Percentiles rank a stretch among this genome's conserved stretches.
Conservation (phyloP, 352 stramenopile genomes). For the Aphanomyces euteiches region DNA sequence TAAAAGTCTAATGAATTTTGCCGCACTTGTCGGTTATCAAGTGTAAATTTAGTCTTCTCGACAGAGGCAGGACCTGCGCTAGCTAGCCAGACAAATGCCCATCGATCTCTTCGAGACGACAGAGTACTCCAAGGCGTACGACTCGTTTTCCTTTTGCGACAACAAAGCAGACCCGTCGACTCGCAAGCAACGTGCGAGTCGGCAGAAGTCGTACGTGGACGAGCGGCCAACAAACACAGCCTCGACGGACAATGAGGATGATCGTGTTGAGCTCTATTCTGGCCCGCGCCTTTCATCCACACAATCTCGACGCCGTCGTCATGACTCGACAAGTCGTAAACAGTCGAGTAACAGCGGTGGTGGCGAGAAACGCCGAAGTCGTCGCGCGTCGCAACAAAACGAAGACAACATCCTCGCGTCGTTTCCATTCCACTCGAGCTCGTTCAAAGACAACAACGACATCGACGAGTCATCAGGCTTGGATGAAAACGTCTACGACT, state of each 20-base stretch:
- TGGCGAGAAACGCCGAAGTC: too few species aligned
- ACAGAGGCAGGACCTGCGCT: not conserved
- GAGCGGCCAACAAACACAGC: not conserved
- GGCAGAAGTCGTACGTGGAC: not conserved
- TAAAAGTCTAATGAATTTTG: too few species aligned
- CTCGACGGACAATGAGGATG: not conserved
- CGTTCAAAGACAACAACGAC: conserved; percentile 29
- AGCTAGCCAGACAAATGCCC: not conserved
- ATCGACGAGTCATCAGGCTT: not conserved
- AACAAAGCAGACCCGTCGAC: not conserved
- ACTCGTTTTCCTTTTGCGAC: conserved; percentile 17
- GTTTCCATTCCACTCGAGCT: conserved; percentile 30
- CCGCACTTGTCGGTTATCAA: not conserved
- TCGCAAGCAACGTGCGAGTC: not conserved
- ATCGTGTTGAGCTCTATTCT: conserved; percentile 3
- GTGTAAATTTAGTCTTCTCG: not conserved
- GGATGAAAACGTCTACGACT: conserved; percentile 28
- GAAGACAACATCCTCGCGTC: conserved; percentile 25
- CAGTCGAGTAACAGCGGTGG: conserved; percentile 12
- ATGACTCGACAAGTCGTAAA: not conserved
- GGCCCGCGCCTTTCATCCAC: not conserved
- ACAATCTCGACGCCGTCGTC: not conserved
- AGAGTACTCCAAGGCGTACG: not conserved
- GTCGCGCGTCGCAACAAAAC: too few species aligned
- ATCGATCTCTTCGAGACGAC: conserved; percentile 2